Base-by-base conservation (phyloP, 345 rosid genomes). In the Hibiscus tridactylites region DNA sequence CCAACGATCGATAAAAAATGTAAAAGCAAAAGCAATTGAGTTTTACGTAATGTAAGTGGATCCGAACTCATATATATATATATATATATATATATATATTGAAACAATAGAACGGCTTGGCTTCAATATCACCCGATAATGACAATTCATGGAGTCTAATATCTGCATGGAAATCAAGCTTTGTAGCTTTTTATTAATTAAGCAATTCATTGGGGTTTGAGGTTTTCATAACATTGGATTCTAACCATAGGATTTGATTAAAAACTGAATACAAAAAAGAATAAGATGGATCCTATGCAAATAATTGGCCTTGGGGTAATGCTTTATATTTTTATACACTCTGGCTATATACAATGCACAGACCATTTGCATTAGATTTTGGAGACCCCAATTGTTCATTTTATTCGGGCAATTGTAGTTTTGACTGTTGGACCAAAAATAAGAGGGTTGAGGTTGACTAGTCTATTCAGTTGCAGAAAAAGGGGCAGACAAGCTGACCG, bases 401-500 rank as follows among this genome's bases (percentile, higher is more conserved):
- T 29, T 17, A 6, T 11, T 65, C 15, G 31, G 49, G 0, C 37
- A 35, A 16, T 31, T 33, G 1, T 24, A 49, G 19, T 24, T 44
- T 65, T 44, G 68, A 42, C 70, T 15, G 54, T 12, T 12, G 37
- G 15, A 26, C 6, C 28, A 2, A 66, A 46, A 46, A 44, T 9
- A 44, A 3, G 0, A 13, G 7, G 21, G 8, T 47, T 6, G 37
- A 26, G 70, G 56, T 66, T 66, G 57, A 66, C 70, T 7, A 39
- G 44, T 39, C 44, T 7, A 13, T 2, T 6, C 19, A 50, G 9
- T 31, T 12, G 10, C 61, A 21, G 11, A 10, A 21, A 56, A 69
- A 28, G 61, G 24, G 37, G 50, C 77, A 65, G 75, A 75, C 75
- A 70, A 6, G 68, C 74, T 68, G 79, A 68, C 57, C 72, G 35